Base-by-base conservation (phyloP, 108 stramenopile species). In the Aurantiochytrium sp. region DNA sequence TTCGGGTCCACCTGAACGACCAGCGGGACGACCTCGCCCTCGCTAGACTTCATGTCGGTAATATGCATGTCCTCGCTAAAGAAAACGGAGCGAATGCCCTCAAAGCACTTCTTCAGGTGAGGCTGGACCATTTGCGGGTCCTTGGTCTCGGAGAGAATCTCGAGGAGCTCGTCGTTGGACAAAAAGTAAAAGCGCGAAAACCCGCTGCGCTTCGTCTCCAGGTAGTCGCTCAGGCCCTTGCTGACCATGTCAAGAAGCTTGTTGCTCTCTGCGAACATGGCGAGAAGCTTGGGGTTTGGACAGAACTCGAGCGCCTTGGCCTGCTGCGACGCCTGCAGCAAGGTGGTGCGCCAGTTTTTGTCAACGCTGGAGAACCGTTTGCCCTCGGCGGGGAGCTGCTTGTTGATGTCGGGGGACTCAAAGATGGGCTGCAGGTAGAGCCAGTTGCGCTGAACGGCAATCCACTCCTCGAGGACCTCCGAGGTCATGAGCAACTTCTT, bases 371-470 rank as follows among this genome's bases (percentile, higher is more conserved):
- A 90, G 87, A 94, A 94, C 45, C 93, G 92, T 68, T 92, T 92
- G 36, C 93, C 93, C 81, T 94, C 94, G 4, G 92, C 86, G 36
- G 90, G 90, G n/a, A 90, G 89, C 59, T 94, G 94, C 91, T 93
- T 92, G 91, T 94, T 93, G 89, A 94, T 94, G 55, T 94, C 94
- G 4, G 93, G 90, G 22, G 91, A 92, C 81, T 94, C 93, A 73
- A 94, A 93, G 88, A 94, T 94, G 53, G 94, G 94, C 91, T 94
- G 93, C 30, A 94, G 89, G 89, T 94, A 94, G 17, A 94, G 90
- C 94, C 94, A 94, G 90, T 92, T 92, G 52, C 94, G 86, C 89
- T 94, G 94, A 30, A 94, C 94, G 39, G 90, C 65, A 19, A 90
- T 68, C 92, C 92, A 92, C 89, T 91, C 92, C 42, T 92, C 92